Percentiles rank a stretch among this genome's conserved stretches.
These are phyloP conservation scores for Tuber indicum DNA, from an alignment of 495 filamentous ascomycete genomes.

Conservation along the genomic window DNA sequence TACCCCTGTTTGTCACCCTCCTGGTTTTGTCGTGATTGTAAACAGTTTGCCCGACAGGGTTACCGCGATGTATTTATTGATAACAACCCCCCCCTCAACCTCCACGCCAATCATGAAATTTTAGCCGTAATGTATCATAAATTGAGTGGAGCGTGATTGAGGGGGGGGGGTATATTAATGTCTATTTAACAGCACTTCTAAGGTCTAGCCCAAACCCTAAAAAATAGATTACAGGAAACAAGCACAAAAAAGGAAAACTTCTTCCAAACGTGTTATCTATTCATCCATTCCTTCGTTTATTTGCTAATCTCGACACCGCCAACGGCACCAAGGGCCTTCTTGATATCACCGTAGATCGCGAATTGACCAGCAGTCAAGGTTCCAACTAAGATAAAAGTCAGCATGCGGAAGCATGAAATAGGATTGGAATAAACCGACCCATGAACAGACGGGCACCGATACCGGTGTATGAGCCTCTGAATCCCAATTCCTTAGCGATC, in stretches of 20 bases:
- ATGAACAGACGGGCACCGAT: conserved; percentile 91
- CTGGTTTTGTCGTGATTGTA: neutral
- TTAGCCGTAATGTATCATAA: neutral
- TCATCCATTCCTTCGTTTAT: conserved; percentile 14
- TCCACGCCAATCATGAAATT: neutral
- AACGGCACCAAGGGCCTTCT: conserved; percentile 51
- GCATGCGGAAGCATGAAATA: neutral
- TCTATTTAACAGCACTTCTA: conserved; percentile 33
- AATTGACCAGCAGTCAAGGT: conserved; percentile 88
- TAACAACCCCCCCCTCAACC: neutral
- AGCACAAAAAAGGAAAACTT: conserved; percentile 9
- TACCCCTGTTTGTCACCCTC: neutral
- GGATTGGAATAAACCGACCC: conserved; percentile 32
- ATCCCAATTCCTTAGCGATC: conserved; percentile 89
- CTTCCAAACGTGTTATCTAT: conserved; percentile 8
- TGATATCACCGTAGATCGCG: conserved; percentile 84
- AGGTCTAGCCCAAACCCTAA: conserved; percentile 34
- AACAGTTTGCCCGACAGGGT: neutral
- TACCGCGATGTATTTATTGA: neutral
- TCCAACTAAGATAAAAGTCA: conserved; percentile 50
- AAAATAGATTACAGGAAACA: conserved; percentile 25
- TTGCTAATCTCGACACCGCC: conserved; percentile 41
- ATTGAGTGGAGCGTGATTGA: neutral
- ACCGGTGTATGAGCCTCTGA: conserved; percentile 81
- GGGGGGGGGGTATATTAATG: conserved; percentile 29